These are phyloP conservation scores for Periconia sp. DNA, from an alignment of 2,329 filamentous ascomycete genomes.

Conservation along the genomic window DNA sequence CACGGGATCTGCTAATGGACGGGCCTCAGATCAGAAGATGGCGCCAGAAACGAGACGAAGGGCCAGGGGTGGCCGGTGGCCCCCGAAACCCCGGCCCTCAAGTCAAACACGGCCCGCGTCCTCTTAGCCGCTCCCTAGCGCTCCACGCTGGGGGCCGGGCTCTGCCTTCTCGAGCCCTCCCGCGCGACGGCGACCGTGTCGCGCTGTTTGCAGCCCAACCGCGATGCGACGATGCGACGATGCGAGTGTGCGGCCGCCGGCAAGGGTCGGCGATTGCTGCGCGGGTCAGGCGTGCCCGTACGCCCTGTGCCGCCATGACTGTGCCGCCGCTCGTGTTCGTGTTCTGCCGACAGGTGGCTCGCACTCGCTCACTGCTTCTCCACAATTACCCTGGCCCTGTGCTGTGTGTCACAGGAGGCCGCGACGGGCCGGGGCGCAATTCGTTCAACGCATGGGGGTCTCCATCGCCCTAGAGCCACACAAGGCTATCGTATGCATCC, in stretches of 20 bases:
- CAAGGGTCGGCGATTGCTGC: too few relatives aligned
- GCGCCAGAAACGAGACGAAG: slow-evolving; percentile 5
- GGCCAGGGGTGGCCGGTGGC: slow-evolving; percentile 11
- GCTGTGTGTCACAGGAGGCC: slow-evolving; percentile 35
- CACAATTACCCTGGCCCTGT: slow-evolving; percentile 26
- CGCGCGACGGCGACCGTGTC: too few relatives aligned
- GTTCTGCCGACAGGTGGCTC: slow-evolving; percentile 16
- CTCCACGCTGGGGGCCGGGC: slow-evolving; percentile 4
- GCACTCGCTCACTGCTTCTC: slow-evolving; percentile 24
- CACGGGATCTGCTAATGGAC: slow-evolving; percentile 15
- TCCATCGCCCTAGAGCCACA: slow-evolving; percentile 28
- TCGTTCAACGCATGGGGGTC: slow-evolving; percentile 35
- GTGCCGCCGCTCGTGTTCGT: too few relatives aligned
- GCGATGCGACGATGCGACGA: too few relatives aligned
- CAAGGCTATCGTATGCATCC: slow-evolving; percentile 26
- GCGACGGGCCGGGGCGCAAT: slow-evolving; percentile 44
- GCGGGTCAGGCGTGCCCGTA: too few relatives aligned
- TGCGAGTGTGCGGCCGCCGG: too few relatives aligned
- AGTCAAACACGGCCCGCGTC: slow-evolving; percentile 18
- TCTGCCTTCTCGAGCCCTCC: too few relatives aligned
- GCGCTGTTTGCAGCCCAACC: too few relatives aligned
- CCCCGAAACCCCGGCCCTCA: slow-evolving; percentile 13
- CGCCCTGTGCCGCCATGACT: too few relatives aligned
- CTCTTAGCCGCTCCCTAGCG: slow-evolving; percentile 13
- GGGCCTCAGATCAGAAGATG: slow-evolving; percentile 8